Conservation (phyloP, 192 early-diverging fungal genomes). For the Chytriomyces hyalinus region DNA sequence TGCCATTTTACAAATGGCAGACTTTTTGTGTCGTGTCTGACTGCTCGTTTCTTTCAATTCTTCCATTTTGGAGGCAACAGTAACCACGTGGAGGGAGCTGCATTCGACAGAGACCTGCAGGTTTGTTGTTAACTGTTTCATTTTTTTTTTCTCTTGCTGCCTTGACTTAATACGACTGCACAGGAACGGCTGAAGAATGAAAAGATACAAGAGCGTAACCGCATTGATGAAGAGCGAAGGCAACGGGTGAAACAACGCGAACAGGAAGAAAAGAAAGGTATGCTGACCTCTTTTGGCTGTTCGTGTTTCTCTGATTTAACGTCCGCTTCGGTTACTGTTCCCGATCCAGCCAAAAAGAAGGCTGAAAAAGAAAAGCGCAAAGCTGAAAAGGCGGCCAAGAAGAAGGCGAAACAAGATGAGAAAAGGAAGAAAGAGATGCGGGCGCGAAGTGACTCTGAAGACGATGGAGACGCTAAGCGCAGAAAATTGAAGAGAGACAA, state of each 20-base stretch:
- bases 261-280: slow-evolving; percentile 45
- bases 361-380: slow-evolving; percentile 36
- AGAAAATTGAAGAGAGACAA: neutral
- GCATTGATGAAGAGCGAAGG: slow-evolving; percentile 30
- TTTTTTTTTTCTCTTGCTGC: neutral
- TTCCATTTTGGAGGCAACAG: neutral
- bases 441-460: neutral
- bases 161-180: neutral
- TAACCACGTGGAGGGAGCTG: slow-evolving; percentile 71
- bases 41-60: no score
- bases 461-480: neutral
- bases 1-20: no score
- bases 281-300: slow-evolving; percentile 25
- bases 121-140: slow-evolving; percentile 33
- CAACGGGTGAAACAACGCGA: slow-evolving; percentile 35
- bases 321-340: neutral
- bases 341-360: neutral
- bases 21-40: no score
- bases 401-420: slow-evolving; percentile 20
- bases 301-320: neutral
- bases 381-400: slow-evolving; percentile 30
- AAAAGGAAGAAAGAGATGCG: neutral
- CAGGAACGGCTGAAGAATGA: slow-evolving; percentile 48
- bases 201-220: slow-evolving; percentile 33
- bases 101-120: slow-evolving; percentile 79